Base-by-base conservation (phyloP, 352 stramenopile species). In the Blastocystis sp. region DNA sequence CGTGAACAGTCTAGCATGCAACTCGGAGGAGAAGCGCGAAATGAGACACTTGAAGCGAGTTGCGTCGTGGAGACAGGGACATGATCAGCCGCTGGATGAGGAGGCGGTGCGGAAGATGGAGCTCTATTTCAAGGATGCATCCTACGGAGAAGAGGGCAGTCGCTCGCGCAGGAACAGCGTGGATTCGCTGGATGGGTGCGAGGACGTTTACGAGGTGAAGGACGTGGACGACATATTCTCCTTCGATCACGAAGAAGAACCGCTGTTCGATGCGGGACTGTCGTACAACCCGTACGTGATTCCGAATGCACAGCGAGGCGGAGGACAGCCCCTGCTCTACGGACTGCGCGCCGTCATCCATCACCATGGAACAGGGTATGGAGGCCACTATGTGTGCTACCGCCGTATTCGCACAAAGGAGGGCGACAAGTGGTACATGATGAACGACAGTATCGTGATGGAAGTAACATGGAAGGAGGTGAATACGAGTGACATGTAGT, bases 361-460 rank as follows among this genome's bases (percentile, higher is more conserved):
- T 37, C 74, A 85, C 39, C 70, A 59, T 0, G 74, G 74, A 69
- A 67, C n/a, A 13, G 74, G 74, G 21, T 35, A 70, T 13, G 74
- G 74, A 70, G 74, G 74, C n/a, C 74, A 85, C 66, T 85, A 85
- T 29, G 33, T 85, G 35, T 85, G 74, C 31, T 85, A 67, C 31
- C 74, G 74, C 12, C 55, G 74, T 21, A 69, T 85, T 55, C 16
- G 41, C 0, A 66, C 26, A 2, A 41, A 62, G n/a, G 35, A n/a
- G 45, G 55, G 61, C 4, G 55, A 67, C n/a, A 66, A 85, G n/a
- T 85, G 74, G 74, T 85, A 85, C n/a, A 33, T 85, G 51, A 69
- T 85, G 74, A 85, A 85, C 66, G 74, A 85, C 35, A 51, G 50
- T 9, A 70, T 85, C 21, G 60, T 85, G 3, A 85, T 29, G 55